Conservation (phyloP, 192 early-diverging fungal species). For the Pecoramyces ruminantium region DNA sequence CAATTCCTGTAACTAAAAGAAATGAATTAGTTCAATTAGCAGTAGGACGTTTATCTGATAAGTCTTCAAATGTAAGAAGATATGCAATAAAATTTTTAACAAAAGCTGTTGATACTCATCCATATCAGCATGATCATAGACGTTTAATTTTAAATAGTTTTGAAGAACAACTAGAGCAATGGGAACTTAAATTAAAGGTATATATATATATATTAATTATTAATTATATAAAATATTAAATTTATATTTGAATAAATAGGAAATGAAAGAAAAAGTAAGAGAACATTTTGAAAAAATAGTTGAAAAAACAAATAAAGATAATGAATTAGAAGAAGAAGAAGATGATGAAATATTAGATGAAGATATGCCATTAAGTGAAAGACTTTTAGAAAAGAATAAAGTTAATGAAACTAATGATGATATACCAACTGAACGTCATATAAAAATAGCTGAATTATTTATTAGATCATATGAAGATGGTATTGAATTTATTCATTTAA, state of each 20-base stretch:
- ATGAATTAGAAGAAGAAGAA: constrained; percentile 8
- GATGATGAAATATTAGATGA: constrained; percentile 1
- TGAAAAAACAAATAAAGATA: constrained; percentile 10
- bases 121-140: constrained; percentile 76
- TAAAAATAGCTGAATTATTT: neutral
- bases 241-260: neutral
- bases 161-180: constrained; percentile 39
- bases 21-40: constrained; percentile 49
- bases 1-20: constrained; percentile 31
- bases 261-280: neutral
- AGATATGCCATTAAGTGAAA: constrained; percentile 1
- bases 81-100: constrained; percentile 75
- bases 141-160: constrained; percentile 54
- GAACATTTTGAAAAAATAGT: constrained; percentile 1
- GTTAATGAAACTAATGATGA: constrained; percentile 9
- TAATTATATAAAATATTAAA: too few relatives aligned
- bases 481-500: constrained; percentile 65
- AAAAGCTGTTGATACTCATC: constrained; percentile 67
- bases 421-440: constrained; percentile 4
- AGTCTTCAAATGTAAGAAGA: constrained; percentile 73
- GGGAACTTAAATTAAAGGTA: constrained; percentile 52
- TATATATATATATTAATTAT: too few relatives aligned
- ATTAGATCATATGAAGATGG: constrained; percentile 50
- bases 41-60: constrained; percentile 72
- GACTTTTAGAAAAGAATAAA: neutral